phyloP scores from a whole-genome alignment of 805 yeast genomes.

The Lipomyces yamadae region DNA sequence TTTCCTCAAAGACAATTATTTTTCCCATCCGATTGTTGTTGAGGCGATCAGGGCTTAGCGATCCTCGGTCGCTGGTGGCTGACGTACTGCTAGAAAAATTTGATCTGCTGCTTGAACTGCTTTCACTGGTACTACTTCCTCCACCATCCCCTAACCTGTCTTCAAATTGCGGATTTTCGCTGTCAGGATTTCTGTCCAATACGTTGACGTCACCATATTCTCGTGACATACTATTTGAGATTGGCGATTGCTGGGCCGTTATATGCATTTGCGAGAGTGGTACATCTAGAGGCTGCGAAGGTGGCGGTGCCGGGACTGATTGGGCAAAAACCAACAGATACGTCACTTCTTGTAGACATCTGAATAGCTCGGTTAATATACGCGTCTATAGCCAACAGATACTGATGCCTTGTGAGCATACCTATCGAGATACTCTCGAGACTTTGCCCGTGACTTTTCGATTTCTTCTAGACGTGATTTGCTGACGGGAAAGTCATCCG shows the following conservation, averaged over 20 bases:
- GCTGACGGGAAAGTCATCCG: conserved; percentile 10
- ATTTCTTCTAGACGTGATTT: conserved; percentile 25
- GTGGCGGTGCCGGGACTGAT: conserved; percentile 15
- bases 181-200: background rate
- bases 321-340: conserved; percentile 34
- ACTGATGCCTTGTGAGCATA: background rate
- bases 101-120: conserved; percentile 5
- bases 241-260: background rate
- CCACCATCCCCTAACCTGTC: background rate
- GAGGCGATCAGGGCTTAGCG: background rate
- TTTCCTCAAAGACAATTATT: conserved; percentile 15
- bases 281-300: background rate
- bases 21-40: conserved; percentile 4
- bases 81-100: background rate
- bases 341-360: conserved; percentile 35
- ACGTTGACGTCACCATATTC: background rate
- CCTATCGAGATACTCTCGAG: conserved; percentile 35
- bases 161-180: background rate
- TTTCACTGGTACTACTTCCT: conserved; percentile 1
- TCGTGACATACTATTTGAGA: background rate
- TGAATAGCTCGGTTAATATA: background rate
- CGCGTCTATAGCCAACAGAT: background rate
- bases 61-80: background rate
- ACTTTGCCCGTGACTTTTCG: conserved; percentile 24
- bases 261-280: conserved; percentile 5